These are phyloP conservation scores for Vanderwaltozyma yarrowii DNA, from an alignment of 805 yeast species.

Conservation along the genomic window DNA sequence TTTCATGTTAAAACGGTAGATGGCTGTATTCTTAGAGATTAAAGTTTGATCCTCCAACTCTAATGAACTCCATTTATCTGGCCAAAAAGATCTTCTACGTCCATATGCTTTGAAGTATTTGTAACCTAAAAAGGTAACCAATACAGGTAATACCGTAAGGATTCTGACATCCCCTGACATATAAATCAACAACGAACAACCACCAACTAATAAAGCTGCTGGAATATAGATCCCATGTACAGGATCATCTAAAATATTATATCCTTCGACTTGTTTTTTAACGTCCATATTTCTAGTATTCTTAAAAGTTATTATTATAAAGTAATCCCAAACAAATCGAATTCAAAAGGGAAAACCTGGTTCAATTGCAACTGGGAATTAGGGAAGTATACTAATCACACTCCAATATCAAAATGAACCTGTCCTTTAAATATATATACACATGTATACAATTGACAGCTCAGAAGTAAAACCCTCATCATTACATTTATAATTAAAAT, in stretches of 20 bases:
- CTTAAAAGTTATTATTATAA: no score
- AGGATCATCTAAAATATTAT: slow-evolving; percentile 53
- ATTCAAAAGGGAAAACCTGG: no score
- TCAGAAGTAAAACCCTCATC: no score
- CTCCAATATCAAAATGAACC: no score
- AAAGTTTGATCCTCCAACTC: slow-evolving; percentile 69
- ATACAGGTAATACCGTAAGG: slow-evolving; percentile 27
- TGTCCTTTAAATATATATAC: no score
- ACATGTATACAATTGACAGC: no score
- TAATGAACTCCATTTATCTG: slow-evolving; percentile 49
- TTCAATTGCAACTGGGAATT: no score
- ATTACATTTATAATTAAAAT: no score
- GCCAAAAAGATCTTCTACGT: slow-evolving; percentile 36
- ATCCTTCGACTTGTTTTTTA: neutral
- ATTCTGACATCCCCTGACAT: slow-evolving; percentile 25
- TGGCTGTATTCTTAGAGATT: slow-evolving; percentile 57
- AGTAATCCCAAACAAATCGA: no score
- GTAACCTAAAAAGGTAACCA: slow-evolving; percentile 31
- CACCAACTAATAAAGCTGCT: slow-evolving; percentile 45
- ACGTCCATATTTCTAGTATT: no score
- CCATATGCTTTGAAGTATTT: slow-evolving; percentile 31
- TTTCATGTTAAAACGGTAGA: slow-evolving; percentile 59
- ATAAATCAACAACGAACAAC: slow-evolving; percentile 45
- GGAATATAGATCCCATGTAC: slow-evolving; percentile 73
- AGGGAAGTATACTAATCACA: no score